These are phyloP conservation scores for Turnera subulata DNA, from an alignment of 345 rosid genomes.

Conservation along the genomic window DNA sequence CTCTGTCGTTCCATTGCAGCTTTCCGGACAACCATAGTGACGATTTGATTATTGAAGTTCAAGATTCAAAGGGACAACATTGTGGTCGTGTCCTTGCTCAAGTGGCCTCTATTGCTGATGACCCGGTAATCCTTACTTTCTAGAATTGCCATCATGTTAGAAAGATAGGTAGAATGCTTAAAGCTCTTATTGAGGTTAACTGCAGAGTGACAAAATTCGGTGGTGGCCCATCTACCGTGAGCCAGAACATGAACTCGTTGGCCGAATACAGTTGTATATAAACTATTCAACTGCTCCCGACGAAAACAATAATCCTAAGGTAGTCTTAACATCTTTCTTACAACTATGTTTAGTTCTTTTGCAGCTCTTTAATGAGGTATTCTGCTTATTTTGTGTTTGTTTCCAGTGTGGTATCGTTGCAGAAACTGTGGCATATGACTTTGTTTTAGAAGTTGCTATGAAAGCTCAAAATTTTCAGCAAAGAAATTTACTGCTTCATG, in stretches of 20 bases:
- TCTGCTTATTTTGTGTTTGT: neutral
- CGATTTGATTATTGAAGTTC: constrained; percentile 27
- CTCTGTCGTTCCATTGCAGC: constrained; percentile 8
- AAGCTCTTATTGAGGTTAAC: neutral
- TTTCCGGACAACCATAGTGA: constrained; percentile 25
- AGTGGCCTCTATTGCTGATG: constrained; percentile 27
- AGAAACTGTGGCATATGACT: constrained; percentile 30
- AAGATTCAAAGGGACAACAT: constrained; percentile 20
- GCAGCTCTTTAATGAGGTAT: no score
- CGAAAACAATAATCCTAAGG: constrained; percentile 29
- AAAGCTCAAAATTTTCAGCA: constrained; percentile 24
- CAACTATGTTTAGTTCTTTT: no score
- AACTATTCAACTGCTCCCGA: constrained; percentile 23
- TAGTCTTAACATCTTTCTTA: neutral
- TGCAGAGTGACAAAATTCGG: constrained; percentile 27
- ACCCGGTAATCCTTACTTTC: constrained; percentile 17
- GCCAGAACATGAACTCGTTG: constrained; percentile 23
- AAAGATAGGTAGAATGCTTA: neutral
- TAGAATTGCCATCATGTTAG: neutral
- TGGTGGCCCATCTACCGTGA: constrained; percentile 32
- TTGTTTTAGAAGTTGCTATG: constrained; percentile 29
- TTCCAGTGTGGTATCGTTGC: constrained; percentile 27
- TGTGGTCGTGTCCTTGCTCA: constrained; percentile 22
- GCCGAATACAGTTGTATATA: constrained; percentile 23
- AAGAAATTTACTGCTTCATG: constrained; percentile 19